phyloP scores from a whole-genome alignment of 2,329 filamentous ascomycete genomes.

The Colletotrichum sp. region DNA sequence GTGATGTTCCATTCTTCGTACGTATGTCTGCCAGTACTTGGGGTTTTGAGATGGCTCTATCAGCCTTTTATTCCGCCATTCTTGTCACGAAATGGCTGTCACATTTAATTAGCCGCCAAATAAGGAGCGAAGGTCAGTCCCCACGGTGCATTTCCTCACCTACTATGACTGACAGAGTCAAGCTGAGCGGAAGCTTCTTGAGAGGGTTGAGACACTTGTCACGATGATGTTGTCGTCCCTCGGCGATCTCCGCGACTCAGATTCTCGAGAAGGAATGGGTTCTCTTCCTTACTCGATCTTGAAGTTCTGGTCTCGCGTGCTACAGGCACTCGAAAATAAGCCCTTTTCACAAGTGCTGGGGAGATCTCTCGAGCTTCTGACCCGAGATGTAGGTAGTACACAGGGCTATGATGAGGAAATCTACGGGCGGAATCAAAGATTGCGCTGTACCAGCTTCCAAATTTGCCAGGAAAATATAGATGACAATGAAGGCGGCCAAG shows the following conservation, averaged over 20 bases:
- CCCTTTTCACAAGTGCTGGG: neutral
- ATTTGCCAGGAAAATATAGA: rapidly evolving
- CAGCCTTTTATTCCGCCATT: neutral
- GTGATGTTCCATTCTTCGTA: neutral
- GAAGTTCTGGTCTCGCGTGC: neutral
- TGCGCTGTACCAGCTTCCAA: rapidly evolving
- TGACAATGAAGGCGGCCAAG: neutral
- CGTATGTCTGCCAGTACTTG: neutral
- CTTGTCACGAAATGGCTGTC: neutral
- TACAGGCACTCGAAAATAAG: neutral
- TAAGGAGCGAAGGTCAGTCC: rapidly evolving
- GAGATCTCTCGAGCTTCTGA: neutral
- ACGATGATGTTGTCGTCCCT: neutral
- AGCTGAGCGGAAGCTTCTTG: neutral
- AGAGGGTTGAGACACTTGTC: neutral
- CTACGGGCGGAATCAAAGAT: neutral
- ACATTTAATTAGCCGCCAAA: neutral
- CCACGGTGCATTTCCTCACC: rapidly evolving
- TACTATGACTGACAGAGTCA: neutral
- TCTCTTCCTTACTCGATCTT: neutral
- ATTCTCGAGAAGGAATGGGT: neutral
- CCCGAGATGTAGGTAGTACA: neutral
- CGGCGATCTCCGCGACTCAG: neutral
- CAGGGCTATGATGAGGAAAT: neutral
- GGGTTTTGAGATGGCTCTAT: neutral